A percentile compares a stretch with the other conserved stretches of the same genome.
phyloP scores from a whole-genome alignment of 1,284 basidiomycete species.

The Apiotrichum montevideense region DNA sequence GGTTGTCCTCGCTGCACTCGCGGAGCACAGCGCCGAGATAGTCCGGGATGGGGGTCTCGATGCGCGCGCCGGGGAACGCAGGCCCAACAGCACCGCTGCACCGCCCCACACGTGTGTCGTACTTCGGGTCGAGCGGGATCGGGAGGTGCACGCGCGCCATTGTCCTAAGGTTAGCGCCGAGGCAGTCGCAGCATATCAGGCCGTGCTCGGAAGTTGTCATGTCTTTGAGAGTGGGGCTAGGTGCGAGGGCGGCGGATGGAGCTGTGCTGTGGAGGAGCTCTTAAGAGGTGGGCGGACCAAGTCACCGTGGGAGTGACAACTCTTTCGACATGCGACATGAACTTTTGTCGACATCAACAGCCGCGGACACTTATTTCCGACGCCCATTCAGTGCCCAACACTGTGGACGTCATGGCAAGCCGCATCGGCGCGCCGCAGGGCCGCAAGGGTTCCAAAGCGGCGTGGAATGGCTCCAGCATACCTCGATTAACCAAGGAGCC shows the following conservation, averaged over 20 bases:
- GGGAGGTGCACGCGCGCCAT: neutral
- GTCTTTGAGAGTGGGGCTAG: neutral
- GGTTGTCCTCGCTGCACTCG: neutral
- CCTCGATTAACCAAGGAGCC: too few species aligned
- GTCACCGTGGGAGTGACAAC: too few species aligned
- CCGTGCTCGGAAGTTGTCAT: neutral
- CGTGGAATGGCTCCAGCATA: too few species aligned
- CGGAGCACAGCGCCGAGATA: constrained; percentile 5
- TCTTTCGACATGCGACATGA: too few species aligned
- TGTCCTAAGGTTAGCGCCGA: neutral
- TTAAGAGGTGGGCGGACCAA: too few species aligned
- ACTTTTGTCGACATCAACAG: too few species aligned
- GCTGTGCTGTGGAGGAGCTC: too few species aligned
- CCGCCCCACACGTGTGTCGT: neutral
- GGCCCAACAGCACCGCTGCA: neutral
- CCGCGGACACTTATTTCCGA: too few species aligned
- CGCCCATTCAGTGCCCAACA: too few species aligned
- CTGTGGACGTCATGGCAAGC: too few species aligned
- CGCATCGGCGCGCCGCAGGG: too few species aligned
- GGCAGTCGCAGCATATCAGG: neutral
- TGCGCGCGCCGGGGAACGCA: constrained; percentile 4
- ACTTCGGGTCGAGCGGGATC: neutral
- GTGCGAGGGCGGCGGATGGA: neutral
- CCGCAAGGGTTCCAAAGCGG: too few species aligned
- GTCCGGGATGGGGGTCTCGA: constrained; percentile 7